A percentile compares a stretch with the other conserved stretches of the same genome.
phyloP scores from a whole-genome alignment of 352 stramenopile species.

The Pythium brassicae region DNA sequence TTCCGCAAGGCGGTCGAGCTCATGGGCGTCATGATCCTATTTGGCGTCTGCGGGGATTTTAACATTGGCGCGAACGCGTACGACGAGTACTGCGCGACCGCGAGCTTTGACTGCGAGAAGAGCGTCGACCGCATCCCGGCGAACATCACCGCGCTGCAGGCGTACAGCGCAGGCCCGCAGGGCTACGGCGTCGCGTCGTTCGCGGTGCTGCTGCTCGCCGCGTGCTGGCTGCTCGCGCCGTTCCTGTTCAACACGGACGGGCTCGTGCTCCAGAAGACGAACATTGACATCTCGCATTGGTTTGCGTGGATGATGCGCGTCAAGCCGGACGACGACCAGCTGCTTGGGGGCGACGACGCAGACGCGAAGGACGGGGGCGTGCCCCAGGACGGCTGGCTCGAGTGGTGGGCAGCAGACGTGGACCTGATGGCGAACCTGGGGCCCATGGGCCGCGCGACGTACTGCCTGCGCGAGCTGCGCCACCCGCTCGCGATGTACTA shows the following conservation, averaged over 20 bases:
- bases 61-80: conserved; percentile 48
- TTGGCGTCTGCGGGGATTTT: conserved; percentile 75
- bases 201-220: conserved; percentile 73
- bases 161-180: conserved; percentile 56
- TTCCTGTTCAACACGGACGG: conserved; percentile 89
- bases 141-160: conserved; percentile 64
- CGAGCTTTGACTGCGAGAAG: conserved; percentile 35
- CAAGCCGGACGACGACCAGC: conserved; percentile 31
- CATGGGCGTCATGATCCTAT: conserved; percentile 83
- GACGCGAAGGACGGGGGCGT: conserved; percentile 31
- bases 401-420: conserved; percentile 69
- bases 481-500: conserved; percentile 81
- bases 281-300: conserved; percentile 78
- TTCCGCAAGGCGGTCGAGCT: conserved; percentile 87
- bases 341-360: conserved; percentile 14
- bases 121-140: conserved; percentile 41
- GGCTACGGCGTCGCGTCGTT: conserved; percentile 81
- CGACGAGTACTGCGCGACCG: conserved; percentile 41
- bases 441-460: conserved; percentile 66
- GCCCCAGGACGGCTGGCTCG: conserved; percentile 65
- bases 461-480: conserved; percentile 72
- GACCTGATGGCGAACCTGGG: conserved; percentile 69
- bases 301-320: conserved; percentile 84
- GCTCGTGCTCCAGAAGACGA: conserved; percentile 80
- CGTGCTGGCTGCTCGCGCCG: conserved; percentile 78